Percentiles rank a stretch among this genome's conserved stretches.
Conservation (phyloP, 495 filamentous ascomycete species). For the Xylaria curta region DNA sequence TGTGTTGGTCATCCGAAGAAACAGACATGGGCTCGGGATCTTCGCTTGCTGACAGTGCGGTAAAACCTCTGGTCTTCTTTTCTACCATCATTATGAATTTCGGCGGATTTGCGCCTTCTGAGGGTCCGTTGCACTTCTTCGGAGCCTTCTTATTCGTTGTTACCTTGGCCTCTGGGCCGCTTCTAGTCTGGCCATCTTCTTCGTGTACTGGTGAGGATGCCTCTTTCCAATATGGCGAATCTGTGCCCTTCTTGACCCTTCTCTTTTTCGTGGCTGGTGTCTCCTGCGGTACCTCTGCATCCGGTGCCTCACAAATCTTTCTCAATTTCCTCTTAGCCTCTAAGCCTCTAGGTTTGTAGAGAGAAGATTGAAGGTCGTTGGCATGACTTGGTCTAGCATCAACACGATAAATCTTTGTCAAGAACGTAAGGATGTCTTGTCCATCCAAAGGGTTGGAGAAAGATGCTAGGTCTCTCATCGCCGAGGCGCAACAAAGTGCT, state of each 20-base stretch:
- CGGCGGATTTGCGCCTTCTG: not conserved
- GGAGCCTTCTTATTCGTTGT: not conserved
- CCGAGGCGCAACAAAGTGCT: conserved; percentile 39
- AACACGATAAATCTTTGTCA: conserved; percentile 23
- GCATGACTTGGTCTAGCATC: not conserved
- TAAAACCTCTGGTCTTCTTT: not conserved
- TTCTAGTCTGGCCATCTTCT: not conserved
- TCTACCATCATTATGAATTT: not conserved
- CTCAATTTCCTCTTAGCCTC: conserved; percentile 13
- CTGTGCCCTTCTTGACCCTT: not conserved
- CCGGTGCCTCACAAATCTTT: conserved; percentile 3
- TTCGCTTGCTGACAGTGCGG: not conserved
- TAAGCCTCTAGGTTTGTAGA: not conserved
- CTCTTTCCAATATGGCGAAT: conserved; percentile 18
- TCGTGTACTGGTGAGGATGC: not conserved
- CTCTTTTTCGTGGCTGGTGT: not conserved
- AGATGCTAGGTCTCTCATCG: conserved; percentile 33
- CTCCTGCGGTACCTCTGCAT: not conserved
- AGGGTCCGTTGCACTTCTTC: not conserved
- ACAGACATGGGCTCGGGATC: not conserved
- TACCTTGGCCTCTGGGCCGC: not conserved
- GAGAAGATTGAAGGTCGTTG: not conserved
- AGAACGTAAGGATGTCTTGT: conserved; percentile 33
- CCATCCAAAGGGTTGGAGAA: conserved; percentile 32
- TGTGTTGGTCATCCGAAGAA: not conserved